Percentiles rank a stretch among this genome's conserved stretches.
Conservation (phyloP, 2,329 filamentous ascomycete species). For the Penicillium aurantiogriseum region DNA sequence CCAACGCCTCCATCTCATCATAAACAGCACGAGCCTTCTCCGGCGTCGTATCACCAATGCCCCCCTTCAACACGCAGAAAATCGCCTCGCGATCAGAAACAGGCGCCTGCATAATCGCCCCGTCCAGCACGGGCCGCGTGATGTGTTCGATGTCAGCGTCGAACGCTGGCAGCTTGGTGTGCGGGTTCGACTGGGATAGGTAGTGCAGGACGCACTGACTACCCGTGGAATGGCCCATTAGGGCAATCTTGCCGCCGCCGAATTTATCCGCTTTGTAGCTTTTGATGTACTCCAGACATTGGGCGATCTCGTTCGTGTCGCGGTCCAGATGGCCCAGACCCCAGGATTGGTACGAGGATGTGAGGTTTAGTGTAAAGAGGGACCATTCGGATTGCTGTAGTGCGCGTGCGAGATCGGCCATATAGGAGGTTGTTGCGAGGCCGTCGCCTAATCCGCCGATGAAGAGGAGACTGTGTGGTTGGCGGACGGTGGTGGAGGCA, state of each 20-base stretch:
- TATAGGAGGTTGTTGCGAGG: conserved; percentile 55
- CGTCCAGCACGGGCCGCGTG: conserved; percentile 60
- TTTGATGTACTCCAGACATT: conserved; percentile 53
- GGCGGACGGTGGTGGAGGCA: conserved; percentile 25
- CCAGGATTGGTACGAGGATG: conserved; percentile 56
- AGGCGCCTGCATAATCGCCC: conserved; percentile 75
- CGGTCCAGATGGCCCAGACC: conserved; percentile 52
- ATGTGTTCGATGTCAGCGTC: conserved; percentile 33
- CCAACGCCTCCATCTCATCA: conserved; percentile 34
- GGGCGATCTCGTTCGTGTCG: conserved; percentile 55
- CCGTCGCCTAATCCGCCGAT: conserved; percentile 60
- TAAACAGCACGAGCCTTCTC: conserved; percentile 28
- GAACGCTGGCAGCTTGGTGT: conserved; percentile 31
- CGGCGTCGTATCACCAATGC: conserved; percentile 27
- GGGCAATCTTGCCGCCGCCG: conserved; percentile 52
- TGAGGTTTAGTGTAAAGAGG: conserved; percentile 53
- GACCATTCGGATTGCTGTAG: conserved; percentile 53
- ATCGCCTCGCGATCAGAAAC: conserved; percentile 73
- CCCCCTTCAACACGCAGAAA: conserved; percentile 37
- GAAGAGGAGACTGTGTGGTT: conserved; percentile 55
- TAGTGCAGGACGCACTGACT: conserved; percentile 69
- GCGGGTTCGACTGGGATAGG: conserved; percentile 47
- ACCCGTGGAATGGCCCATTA: conserved; percentile 69
- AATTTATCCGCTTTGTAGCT: conserved; percentile 32
- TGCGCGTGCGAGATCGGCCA: conserved; percentile 48